Conservation (phyloP, 129 eudicot genomes). For the Chrysanthemum makinoi region DNA sequence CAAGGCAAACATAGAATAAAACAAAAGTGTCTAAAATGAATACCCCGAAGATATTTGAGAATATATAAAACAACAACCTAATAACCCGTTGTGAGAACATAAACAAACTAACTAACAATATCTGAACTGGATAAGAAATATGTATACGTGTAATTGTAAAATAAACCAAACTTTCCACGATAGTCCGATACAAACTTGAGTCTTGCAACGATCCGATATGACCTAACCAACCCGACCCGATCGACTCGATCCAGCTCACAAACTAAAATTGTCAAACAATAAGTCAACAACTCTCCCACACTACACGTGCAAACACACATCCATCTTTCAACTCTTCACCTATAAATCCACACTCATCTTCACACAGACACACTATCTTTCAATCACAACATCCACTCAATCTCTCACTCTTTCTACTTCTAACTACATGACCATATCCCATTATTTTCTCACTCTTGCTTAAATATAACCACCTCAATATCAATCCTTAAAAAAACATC, state of each 20-base stretch:
- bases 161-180: too few species aligned
- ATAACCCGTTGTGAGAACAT: too few species aligned
- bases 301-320: constrained; percentile 29
- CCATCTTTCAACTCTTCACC: constrained; percentile 21
- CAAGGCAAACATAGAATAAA: too few species aligned
- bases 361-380: constrained; percentile 24
- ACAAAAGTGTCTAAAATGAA: too few species aligned
- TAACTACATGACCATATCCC: background rate
- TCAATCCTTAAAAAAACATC: constrained; percentile 12
- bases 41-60: too few species aligned
- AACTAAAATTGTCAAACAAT: background rate
- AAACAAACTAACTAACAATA: too few species aligned
- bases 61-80: too few species aligned
- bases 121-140: too few species aligned
- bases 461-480: background rate
- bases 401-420: constrained; percentile 24
- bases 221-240: background rate
- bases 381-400: constrained; percentile 27
- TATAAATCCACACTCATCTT: constrained; percentile 25
- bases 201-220: too few species aligned
- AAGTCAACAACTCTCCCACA: constrained; percentile 20
- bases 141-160: too few species aligned
- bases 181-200: too few species aligned
- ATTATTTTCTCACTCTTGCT: constrained; percentile 15
- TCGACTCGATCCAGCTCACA: background rate